Evolutionary conservation across 306 rosid genomes (phyloP).

Genomic region (Dryas alaskensis): DNA sequence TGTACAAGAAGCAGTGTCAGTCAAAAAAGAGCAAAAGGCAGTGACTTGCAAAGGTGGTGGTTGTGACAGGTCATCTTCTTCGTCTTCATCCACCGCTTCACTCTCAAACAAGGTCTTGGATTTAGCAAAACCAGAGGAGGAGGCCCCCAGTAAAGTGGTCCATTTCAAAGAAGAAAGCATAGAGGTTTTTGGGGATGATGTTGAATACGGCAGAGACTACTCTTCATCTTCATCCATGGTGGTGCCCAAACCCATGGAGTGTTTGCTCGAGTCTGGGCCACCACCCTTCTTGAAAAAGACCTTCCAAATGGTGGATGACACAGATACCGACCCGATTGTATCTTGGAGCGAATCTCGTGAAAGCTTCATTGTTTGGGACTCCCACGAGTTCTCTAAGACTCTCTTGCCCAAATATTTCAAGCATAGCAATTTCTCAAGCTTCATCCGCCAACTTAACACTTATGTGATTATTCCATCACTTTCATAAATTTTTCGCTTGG

Average conservation of each 20-base stretch:
- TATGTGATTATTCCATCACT: conserved; percentile 44
- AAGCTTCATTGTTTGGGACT: conserved; percentile 85
- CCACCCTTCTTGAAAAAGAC: conserved; percentile 89
- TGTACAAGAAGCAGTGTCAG: neutral
- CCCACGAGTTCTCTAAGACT: conserved; percentile 61
- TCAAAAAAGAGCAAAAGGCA: conserved; percentile 7
- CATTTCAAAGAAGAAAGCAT: conserved; percentile 43
- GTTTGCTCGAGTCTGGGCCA: conserved; percentile 64
- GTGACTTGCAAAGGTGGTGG: conserved; percentile 14
- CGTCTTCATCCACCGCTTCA: conserved; percentile 13
- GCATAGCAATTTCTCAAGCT: conserved; percentile 92
- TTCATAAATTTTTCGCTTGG: neutral
- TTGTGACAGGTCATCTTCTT: conserved; percentile 27
- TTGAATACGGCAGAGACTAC: conserved; percentile 2
- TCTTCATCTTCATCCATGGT: conserved; percentile 33
- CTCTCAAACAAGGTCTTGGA: conserved; percentile 14
- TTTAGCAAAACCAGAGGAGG: conserved; percentile 10
- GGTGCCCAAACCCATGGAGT: conserved; percentile 66
- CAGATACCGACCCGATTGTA: conserved; percentile 64
- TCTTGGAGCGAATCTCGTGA: conserved; percentile 67
- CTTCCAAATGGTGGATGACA: conserved; percentile 85
- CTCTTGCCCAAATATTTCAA: conserved; percentile 81
- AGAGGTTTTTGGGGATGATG: conserved; percentile 18
- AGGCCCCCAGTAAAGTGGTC: neutral
- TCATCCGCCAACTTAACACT: conserved; percentile 94